Percentiles rank a stretch among this genome's conserved stretches.
phyloP scores from a whole-genome alignment of 129 eudicot species.

The Smallanthus sonchifolius region DNA sequence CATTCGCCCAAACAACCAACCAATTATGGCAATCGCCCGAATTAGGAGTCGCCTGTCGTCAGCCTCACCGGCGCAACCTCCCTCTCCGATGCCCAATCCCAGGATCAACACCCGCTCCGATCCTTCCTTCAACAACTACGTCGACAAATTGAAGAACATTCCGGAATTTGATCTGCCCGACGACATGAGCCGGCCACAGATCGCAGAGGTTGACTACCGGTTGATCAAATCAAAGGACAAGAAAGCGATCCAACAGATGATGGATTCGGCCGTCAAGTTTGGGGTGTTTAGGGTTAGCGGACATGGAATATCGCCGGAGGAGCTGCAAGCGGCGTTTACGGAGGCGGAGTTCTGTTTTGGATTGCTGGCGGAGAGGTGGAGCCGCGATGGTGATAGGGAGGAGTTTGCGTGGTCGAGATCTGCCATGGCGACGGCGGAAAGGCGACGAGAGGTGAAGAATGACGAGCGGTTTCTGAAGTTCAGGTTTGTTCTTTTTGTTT shows the following conservation, averaged over 20 bases:
- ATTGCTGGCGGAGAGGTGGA: conserved; percentile 39
- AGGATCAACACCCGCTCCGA: conserved; percentile 34
- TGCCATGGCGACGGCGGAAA: conserved; percentile 29
- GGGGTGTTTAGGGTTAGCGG: conserved; percentile 49
- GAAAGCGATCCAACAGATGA: conserved; percentile 27
- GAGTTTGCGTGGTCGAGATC: conserved; percentile 48
- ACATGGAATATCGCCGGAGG: conserved; percentile 56
- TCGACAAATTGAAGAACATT: conserved; percentile 35
- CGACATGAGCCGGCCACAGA: conserved; percentile 24
- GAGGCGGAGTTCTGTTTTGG: conserved; percentile 49
- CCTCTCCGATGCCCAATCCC: conserved; percentile 73
- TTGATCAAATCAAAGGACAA: conserved; percentile 35
- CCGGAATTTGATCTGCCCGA: conserved; percentile 50
- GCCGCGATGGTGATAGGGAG: conserved; percentile 55
- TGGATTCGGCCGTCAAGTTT: conserved; percentile 42
- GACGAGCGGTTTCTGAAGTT: conserved; percentile 37
- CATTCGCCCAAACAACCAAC: neutral
- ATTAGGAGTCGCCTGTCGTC: conserved; percentile 27
- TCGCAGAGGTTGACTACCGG: conserved; percentile 42
- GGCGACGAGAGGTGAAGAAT: conserved; percentile 38
- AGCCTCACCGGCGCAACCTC: conserved; percentile 38
- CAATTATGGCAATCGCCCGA: conserved; percentile 33
- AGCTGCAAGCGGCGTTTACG: conserved; percentile 33
- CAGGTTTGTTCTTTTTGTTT: conserved; percentile 36
- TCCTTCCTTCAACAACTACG: conserved; percentile 33